These are phyloP conservation scores for Globisporangium radiosum DNA, from an alignment of 352 stramenopile genomes.

Conservation along the genomic window DNA sequence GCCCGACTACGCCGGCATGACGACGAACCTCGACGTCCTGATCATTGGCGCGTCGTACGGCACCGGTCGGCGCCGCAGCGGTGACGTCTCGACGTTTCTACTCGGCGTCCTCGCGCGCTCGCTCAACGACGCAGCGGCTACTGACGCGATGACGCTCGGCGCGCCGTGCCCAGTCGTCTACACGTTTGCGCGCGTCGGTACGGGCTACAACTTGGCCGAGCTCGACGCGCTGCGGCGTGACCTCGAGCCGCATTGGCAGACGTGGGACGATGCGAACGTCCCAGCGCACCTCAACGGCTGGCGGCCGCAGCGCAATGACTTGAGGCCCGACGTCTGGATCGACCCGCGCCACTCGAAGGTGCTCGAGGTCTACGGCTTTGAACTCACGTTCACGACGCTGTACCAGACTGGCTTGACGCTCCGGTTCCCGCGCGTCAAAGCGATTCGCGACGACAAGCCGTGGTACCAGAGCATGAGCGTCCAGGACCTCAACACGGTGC, in stretches of 20 bases:
- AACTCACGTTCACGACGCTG: slow-evolving; percentile 72
- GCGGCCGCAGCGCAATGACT: slow-evolving; percentile 66
- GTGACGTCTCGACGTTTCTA: slow-evolving; percentile 79
- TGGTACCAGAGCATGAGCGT: slow-evolving; percentile 80
- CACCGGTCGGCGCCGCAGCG: slow-evolving; percentile 61
- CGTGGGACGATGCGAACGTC: slow-evolving; percentile 65
- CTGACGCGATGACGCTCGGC: slow-evolving; percentile 40
- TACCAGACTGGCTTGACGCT: slow-evolving; percentile 80
- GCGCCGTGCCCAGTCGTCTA: slow-evolving; percentile 55
- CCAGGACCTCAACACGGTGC: slow-evolving; percentile 65
- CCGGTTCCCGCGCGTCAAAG: slow-evolving; percentile 75
- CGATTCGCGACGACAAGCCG: slow-evolving; percentile 75
- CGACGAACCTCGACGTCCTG: slow-evolving; percentile 69
- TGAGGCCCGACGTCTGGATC: slow-evolving; percentile 80
- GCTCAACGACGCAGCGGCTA: slow-evolving; percentile 41
- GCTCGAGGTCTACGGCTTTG: slow-evolving; percentile 82
- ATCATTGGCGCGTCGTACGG: slow-evolving; percentile 83
- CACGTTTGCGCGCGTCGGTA: slow-evolving; percentile 77
- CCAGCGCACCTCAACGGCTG: slow-evolving; percentile 70
- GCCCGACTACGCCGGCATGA: slow-evolving; percentile 83
- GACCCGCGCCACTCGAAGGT: slow-evolving; percentile 76
- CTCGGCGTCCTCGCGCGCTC: slow-evolving; percentile 58
- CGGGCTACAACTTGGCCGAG: slow-evolving; percentile 79
- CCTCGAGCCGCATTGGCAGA: slow-evolving; percentile 72
- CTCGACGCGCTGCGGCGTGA: slow-evolving; percentile 64